Evolutionary conservation across 331 rosid species (phyloP), one percentile per base, ranked within the genome.

Genomic region (Arachis monticola): DNA sequence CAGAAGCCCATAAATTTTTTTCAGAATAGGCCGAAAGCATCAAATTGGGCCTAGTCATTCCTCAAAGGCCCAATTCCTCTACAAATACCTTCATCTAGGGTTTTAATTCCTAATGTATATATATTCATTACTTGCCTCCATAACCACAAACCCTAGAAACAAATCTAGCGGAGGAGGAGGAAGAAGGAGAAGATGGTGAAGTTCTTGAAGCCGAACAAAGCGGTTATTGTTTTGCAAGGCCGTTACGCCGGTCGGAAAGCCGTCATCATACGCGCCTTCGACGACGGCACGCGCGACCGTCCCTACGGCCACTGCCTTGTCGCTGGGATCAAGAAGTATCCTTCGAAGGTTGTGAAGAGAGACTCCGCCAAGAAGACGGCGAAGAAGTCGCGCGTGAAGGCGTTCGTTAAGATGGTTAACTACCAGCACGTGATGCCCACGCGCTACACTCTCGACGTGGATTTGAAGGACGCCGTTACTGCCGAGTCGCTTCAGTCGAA

Each of bases 371-470:
- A 79, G 70, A 79, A 73, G 52, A 79, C 79, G 2, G 79, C 83
- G 8, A 79, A 79, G 75, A 79, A 90, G 57, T 90, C 89, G 0
- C 58, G 91, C 60, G 91, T 88, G 0, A 90, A 90, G 83, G 89
- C 96, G 0, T 90, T 90, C 81, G 79, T 90, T 30, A 90, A 88
- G 82, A 85, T 90, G 1, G 88, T 90, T 0, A 90, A 90, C 82
- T 90, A 86, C 72, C 87, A 83, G 81, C 93, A 87, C 64, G 73
- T 88, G 3, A 90, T 88, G 96, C 93, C 91, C 17, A 88, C 88
- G 0, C 85, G 96, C 45, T 88, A 90, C 86, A 90, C 96, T 0
- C 82, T 90, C 30, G 96, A 90, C 9, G 93, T 90, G 3, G 96
- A 90, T 80, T 86, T 90, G 7, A 90, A 90, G 64, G 93, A 90